Conservation (phyloP, 139 green algal species). For the Coccomyxa sp. region DNA sequence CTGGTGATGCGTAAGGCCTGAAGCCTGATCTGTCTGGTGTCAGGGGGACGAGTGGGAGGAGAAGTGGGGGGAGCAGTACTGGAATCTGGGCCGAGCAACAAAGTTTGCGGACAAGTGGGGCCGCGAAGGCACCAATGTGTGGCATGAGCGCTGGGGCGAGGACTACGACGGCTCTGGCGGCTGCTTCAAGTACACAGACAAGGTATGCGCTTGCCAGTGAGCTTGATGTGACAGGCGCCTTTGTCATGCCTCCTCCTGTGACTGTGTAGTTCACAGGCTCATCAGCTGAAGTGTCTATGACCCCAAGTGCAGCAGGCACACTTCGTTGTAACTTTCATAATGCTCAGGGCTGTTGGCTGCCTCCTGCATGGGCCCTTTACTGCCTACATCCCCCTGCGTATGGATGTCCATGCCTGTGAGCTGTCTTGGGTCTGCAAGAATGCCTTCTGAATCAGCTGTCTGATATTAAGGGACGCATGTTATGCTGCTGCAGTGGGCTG, state of each 20-base stretch:
- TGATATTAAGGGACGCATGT: background rate
- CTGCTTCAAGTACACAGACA: conserved; percentile 79
- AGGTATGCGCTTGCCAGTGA: no score
- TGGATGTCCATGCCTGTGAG: no score
- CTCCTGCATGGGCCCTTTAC: background rate
- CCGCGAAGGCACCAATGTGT: conserved; percentile 63
- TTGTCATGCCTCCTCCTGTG: background rate
- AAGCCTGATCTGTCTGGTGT: no score
- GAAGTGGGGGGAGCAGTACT: conserved; percentile 82
- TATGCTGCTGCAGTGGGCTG: conserved; percentile 59
- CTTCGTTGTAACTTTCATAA: no score
- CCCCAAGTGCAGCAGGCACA: no score
- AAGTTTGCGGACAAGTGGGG: conserved; percentile 90
- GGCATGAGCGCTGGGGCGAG: conserved; percentile 89
- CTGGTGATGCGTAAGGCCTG: no score
- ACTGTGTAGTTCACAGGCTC: background rate
- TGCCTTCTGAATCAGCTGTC: background rate
- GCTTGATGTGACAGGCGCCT: no score
- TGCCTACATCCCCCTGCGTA: background rate
- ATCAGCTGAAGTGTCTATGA: no score
- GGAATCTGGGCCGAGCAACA: conserved; percentile 44
- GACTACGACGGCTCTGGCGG: conserved; percentile 63
- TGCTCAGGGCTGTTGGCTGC: no score
- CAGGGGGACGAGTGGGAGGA: conserved; percentile 83
- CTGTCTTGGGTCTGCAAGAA: background rate